A percentile compares a stretch with the other conserved stretches of the same genome.
Evolutionary conservation across 108 stramenopile species (phyloP).

Genomic region (Asterionellopsis glacialis): DNA sequence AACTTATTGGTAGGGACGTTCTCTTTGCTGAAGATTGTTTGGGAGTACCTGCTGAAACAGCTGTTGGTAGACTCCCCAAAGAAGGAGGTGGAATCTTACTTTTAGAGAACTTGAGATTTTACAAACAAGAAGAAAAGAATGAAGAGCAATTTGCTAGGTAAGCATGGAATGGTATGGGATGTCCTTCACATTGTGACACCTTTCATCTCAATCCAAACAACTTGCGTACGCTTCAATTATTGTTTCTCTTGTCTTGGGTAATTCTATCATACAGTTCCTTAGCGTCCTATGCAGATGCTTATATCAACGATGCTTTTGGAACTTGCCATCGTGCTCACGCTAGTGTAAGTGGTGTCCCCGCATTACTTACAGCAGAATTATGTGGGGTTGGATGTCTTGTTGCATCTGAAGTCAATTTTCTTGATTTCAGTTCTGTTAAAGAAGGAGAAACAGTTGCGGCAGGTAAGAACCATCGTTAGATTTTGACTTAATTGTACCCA

Average conservation of each 20-base stretch:
- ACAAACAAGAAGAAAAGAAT: conserved; percentile 84
- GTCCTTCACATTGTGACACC: no score
- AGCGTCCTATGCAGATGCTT: conserved; percentile 66
- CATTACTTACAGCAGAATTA: conserved; percentile 32
- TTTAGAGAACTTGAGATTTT: conserved; percentile 95
- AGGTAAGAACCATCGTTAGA: conserved; percentile 13
- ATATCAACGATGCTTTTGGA: conserved; percentile 99
- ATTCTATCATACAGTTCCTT: conserved; percentile 33
- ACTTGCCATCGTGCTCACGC: conserved; percentile 95
- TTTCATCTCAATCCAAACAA: no score
- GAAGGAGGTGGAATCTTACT: conserved; percentile 64
- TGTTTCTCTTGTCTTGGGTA: neutral
- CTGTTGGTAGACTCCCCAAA: conserved; percentile 25
- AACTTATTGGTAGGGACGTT: conserved; percentile 75
- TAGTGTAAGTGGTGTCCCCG: conserved; percentile 50
- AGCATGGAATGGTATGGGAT: no score
- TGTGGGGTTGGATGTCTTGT: conserved; percentile 44
- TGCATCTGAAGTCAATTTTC: conserved; percentile 39
- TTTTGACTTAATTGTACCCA: neutral
- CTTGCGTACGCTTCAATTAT: no score
- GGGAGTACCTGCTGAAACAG: conserved; percentile 49
- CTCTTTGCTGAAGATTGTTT: conserved; percentile 69
- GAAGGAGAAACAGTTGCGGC: conserved; percentile 28
- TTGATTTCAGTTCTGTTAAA: conserved; percentile 27
- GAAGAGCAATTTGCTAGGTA: conserved; percentile 43